Conservation (phyloP, 1,139 yeast genomes). For the Geotrichum phurueaensis region DNA sequence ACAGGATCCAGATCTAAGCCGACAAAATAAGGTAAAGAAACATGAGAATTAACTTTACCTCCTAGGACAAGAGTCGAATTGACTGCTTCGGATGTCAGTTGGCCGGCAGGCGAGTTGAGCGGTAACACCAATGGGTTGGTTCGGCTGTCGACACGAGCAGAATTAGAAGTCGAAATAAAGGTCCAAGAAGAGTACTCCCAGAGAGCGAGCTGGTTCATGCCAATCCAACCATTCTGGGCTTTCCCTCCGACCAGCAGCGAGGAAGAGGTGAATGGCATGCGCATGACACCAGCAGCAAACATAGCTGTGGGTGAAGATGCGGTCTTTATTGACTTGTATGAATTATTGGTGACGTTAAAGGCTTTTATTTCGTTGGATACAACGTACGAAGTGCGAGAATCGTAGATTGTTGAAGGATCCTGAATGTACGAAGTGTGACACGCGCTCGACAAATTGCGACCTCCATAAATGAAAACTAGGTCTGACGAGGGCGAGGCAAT, state of each 20-base stretch:
- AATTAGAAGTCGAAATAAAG: constrained; percentile 37
- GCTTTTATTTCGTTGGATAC: constrained; percentile 40
- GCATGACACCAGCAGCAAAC: constrained; percentile 39
- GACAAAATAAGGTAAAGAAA: constrained; percentile 42
- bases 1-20: constrained; percentile 35
- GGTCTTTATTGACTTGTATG: constrained; percentile 32
- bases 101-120: constrained; percentile 28
- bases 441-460: constrained; percentile 24
- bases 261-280: constrained; percentile 21
- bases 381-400: constrained; percentile 19
- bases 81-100: constrained; percentile 12
- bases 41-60: constrained; percentile 37
- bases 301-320: constrained; percentile 45
- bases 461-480: constrained; percentile 47
- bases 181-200: constrained; percentile 60
- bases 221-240: constrained; percentile 51
- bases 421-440: constrained; percentile 7
- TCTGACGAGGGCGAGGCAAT: constrained; percentile 38
- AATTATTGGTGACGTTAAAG: constrained; percentile 32
- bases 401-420: constrained; percentile 23
- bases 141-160: constrained; percentile 43
- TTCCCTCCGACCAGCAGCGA: constrained; percentile 49
- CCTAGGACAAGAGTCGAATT: constrained; percentile 35
- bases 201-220: constrained; percentile 54
- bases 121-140: constrained; percentile 46